Percentiles rank a stretch among this genome's conserved stretches.
Conservation (phyloP, 176 grass and related monocot species). For the Phoenix dactylifera region DNA sequence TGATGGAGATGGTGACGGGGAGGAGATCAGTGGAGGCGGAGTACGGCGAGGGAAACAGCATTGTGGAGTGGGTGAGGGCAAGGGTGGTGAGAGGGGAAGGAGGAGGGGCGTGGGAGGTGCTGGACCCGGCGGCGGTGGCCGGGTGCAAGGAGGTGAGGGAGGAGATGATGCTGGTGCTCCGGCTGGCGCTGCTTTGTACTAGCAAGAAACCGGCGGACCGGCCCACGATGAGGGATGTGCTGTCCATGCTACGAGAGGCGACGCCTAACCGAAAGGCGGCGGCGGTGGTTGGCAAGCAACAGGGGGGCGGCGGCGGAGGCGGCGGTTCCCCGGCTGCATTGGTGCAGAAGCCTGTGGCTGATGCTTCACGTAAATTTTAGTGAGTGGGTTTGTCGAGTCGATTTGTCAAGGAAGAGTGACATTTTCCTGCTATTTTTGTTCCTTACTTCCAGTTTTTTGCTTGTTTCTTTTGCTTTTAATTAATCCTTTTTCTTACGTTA, state of each 20-base stretch:
- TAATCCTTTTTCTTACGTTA: too few species aligned
- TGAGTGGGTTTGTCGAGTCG: too few species aligned
- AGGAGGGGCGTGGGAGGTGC: constrained; percentile 9
- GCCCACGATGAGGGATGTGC: constrained; percentile 77
- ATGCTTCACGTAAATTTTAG: too few species aligned
- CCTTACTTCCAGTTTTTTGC: too few species aligned
- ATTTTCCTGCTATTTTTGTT: too few species aligned
- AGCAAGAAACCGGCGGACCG: constrained; percentile 69
- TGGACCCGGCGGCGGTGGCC: constrained; percentile 23
- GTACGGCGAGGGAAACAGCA: constrained; percentile 86
- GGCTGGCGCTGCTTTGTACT: constrained; percentile 75
- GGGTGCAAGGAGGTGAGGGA: constrained; percentile 28
- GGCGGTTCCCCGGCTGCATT: background rate
- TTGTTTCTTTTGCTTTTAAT: too few species aligned
- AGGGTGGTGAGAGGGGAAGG: constrained; percentile 13
- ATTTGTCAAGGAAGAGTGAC: too few species aligned
- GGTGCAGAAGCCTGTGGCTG: background rate
- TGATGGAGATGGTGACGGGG: constrained; percentile 64
- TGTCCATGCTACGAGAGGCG: constrained; percentile 74
- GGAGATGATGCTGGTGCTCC: constrained; percentile 56
- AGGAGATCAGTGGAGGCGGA: constrained; percentile 65
- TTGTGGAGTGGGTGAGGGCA: constrained; percentile 66
- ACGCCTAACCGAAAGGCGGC: constrained; percentile 26
- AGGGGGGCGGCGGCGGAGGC: background rate
- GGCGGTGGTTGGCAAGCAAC: background rate